Conservation (phyloP, 176 grass and related monocot species). For the Luzula sylvatica region DNA sequence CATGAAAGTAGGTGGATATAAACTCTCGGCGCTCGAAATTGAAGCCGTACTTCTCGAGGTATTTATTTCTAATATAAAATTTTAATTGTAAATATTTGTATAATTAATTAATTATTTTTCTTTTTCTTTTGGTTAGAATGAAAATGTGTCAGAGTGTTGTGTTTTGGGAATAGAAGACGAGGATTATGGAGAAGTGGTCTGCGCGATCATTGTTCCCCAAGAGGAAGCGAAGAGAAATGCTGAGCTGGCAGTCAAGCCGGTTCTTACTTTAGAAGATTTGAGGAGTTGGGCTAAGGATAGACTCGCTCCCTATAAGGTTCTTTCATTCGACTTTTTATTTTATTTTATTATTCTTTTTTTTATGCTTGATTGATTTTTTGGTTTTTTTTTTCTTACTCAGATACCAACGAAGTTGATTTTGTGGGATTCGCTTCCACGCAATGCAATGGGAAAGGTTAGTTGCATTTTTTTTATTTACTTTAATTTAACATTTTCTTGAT, state of each 20-base stretch:
- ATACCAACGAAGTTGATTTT: slow-evolving; percentile 78
- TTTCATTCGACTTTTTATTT: slow-evolving; percentile 6
- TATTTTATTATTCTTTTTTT: background rate
- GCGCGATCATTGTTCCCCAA: slow-evolving; percentile 66
- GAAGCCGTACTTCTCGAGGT: slow-evolving; percentile 81
- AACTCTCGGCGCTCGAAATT: slow-evolving; percentile 91
- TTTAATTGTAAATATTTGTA: slow-evolving; percentile 1
- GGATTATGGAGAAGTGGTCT: slow-evolving; percentile 80
- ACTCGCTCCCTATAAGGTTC: slow-evolving; percentile 97
- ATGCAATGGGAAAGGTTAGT: slow-evolving; percentile 93
- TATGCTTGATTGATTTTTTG: background rate
- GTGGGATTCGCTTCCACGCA: slow-evolving; percentile 88
- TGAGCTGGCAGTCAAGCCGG: slow-evolving; percentile 38
- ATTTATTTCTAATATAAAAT: slow-evolving; percentile 11
- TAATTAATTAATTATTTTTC: slow-evolving; percentile 2
- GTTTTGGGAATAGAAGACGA: slow-evolving; percentile 71
- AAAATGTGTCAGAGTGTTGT: slow-evolving; percentile 55
- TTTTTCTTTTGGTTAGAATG: slow-evolving; percentile 41
- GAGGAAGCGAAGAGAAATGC: slow-evolving; percentile 42
- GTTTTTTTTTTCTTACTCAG: slow-evolving; percentile 24
- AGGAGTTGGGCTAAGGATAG: slow-evolving; percentile 73
- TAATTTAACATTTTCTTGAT: background rate
- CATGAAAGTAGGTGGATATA: slow-evolving; percentile 98
- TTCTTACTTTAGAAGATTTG: slow-evolving; percentile 59
- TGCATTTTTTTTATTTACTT: background rate